Evolutionary conservation across 1,139 yeast genomes (phyloP).

Genomic region (Yamadazyma diddensiae): DNA sequence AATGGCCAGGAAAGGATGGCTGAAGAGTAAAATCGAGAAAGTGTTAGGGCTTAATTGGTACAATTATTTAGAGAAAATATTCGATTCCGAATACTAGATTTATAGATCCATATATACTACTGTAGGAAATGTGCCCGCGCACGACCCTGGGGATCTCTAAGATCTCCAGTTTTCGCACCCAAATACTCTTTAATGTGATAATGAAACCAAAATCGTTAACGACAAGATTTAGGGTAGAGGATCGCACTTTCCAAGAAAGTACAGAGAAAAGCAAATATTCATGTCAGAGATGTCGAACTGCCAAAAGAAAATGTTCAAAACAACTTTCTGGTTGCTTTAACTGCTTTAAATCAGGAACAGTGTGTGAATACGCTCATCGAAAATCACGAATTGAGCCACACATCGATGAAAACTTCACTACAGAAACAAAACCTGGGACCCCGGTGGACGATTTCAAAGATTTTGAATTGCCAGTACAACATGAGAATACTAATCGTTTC

Average conservation of each 20-base stretch:
- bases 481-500: too few species aligned
- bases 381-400: slow-evolving; percentile 17
- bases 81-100: slow-evolving; percentile 4
- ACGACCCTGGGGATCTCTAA: too few species aligned
- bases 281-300: slow-evolving; percentile 24
- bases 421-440: not conserved
- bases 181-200: too few species aligned
- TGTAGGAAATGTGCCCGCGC: too few species aligned
- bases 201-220: too few species aligned
- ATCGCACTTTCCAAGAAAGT: slow-evolving; percentile 3
- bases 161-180: too few species aligned
- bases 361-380: slow-evolving; percentile 33
- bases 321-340: slow-evolving; percentile 42
- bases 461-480: too few species aligned
- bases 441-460: not conserved
- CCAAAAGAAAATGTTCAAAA: slow-evolving; percentile 50
- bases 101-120: not conserved
- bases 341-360: slow-evolving; percentile 35
- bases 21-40: slow-evolving; percentile 12
- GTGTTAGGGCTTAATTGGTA: slow-evolving; percentile 14
- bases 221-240: slow-evolving; percentile 5
- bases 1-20: slow-evolving; percentile 15
- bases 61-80: slow-evolving; percentile 12
- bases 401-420: not conserved
- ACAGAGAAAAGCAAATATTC: slow-evolving; percentile 4